These are phyloP conservation scores for Alternaria conjuncta DNA, from an alignment of 2,329 filamentous ascomycete species.

Conservation along the genomic window DNA sequence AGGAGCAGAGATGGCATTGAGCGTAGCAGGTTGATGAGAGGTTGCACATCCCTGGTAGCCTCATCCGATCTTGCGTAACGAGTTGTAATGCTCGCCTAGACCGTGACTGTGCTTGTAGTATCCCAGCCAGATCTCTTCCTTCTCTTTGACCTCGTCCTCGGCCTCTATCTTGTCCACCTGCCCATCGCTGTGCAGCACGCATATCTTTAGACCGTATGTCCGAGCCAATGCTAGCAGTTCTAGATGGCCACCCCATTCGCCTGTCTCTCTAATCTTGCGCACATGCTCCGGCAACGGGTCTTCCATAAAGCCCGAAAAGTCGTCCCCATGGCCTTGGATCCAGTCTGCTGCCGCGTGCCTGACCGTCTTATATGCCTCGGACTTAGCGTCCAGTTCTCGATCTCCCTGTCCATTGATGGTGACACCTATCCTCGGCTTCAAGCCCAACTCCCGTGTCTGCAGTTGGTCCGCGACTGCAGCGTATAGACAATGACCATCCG, in stretches of 20 bases:
- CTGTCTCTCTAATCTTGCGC: conserved; percentile 79
- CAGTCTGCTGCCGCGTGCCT: conserved; percentile 76
- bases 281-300: conserved; percentile 78
- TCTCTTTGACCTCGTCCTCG: conserved; percentile 47
- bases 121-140: conserved; percentile 80
- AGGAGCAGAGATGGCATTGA: conserved; percentile 6
- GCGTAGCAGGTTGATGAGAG: not conserved
- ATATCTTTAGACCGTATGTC: conserved; percentile 79
- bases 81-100: conserved; percentile 97
- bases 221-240: conserved; percentile 86
- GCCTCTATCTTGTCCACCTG: conserved; percentile 76
- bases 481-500: conserved; percentile 96
- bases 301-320: conserved; percentile 87
- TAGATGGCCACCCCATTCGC: conserved; percentile 94
- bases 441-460: conserved; percentile 48
- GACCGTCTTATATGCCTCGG: conserved; percentile 67
- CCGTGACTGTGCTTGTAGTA: conserved; percentile 96
- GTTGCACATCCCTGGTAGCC: not conserved
- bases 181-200: conserved; percentile 83
- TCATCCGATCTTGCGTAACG: conserved; percentile 60
- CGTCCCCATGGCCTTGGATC: conserved; percentile 75
- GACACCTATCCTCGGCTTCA: conserved; percentile 45
- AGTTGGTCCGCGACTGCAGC: conserved; percentile 89
- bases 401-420: conserved; percentile 26
- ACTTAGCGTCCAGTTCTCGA: not conserved